phyloP scores from a whole-genome alignment of 805 yeast genomes.

The Tetrapisispora iriomotensis region DNA sequence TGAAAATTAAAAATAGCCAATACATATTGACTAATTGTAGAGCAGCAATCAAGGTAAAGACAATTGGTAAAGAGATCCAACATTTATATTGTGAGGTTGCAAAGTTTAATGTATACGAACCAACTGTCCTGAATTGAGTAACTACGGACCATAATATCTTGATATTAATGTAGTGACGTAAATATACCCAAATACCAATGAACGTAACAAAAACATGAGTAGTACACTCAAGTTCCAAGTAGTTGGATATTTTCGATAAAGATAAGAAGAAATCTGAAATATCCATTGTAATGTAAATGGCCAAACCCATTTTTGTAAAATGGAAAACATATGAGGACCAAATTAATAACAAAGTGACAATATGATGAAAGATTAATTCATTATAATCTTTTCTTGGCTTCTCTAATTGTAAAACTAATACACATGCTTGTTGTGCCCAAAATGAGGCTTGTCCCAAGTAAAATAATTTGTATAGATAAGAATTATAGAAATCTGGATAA shows the following conservation, averaged over 20 bases:
- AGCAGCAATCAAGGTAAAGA: conserved; percentile 61
- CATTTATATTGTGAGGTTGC: conserved; percentile 85
- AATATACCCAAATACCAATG: conserved; percentile 62
- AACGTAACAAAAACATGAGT: conserved; percentile 35
- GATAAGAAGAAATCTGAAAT: conserved; percentile 79
- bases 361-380: conserved; percentile 81
- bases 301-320: conserved; percentile 89
- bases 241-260: conserved; percentile 66
- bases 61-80: conserved; percentile 82
- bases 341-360: conserved; percentile 75
- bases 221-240: conserved; percentile 45
- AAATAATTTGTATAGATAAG: conserved; percentile 56
- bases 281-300: conserved; percentile 88
- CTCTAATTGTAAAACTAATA: conserved; percentile 68
- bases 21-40: conserved; percentile 72
- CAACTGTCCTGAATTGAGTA: conserved; percentile 75
- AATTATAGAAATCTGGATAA: conserved; percentile 71
- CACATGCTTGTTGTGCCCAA: conserved; percentile 87
- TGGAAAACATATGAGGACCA: conserved; percentile 79
- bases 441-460: conserved; percentile 85
- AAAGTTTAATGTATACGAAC: conserved; percentile 68
- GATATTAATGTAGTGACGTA: conserved; percentile 73
- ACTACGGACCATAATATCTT: conserved; percentile 66
- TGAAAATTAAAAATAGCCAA: conserved; percentile 71
- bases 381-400: conserved; percentile 83